phyloP scores from a whole-genome alignment of 306 rosid genomes.

The Cucumis hystrix region DNA sequence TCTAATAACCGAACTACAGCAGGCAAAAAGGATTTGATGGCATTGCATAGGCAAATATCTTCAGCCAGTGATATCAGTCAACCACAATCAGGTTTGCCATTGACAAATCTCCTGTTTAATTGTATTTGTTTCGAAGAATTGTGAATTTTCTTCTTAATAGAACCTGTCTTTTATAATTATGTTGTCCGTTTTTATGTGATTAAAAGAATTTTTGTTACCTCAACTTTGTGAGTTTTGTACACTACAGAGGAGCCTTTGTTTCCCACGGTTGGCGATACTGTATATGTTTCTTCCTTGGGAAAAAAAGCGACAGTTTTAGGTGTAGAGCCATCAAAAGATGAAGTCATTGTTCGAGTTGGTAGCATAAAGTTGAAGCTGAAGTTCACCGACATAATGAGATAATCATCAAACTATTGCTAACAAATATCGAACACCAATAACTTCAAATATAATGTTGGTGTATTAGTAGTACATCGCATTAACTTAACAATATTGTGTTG shows the following conservation, averaged over 20 bases:
- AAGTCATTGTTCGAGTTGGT: conserved; percentile 77
- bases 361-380: conserved; percentile 70
- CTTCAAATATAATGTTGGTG: too few species aligned
- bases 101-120: background rate
- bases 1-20: conserved; percentile 13
- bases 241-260: conserved; percentile 41
- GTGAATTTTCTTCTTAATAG: background rate
- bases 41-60: conserved; percentile 23
- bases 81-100: conserved; percentile 39
- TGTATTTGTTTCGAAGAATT: background rate
- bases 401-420: background rate
- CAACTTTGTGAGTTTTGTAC: conserved; percentile 10
- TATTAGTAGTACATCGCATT: too few species aligned
- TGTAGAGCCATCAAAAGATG: conserved; percentile 61
- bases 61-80: conserved; percentile 13
- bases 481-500: too few species aligned
- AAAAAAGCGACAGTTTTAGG: conserved; percentile 43
- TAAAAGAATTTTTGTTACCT: background rate
- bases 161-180: background rate
- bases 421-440: too few species aligned
- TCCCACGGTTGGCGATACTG: conserved; percentile 67
- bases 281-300: conserved; percentile 63
- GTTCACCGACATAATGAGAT: conserved; percentile 43
- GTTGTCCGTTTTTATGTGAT: background rate
- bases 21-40: conserved; percentile 17